Base-by-base conservation (phyloP, 1,139 yeast genomes). In the Suhomyces taliae region DNA sequence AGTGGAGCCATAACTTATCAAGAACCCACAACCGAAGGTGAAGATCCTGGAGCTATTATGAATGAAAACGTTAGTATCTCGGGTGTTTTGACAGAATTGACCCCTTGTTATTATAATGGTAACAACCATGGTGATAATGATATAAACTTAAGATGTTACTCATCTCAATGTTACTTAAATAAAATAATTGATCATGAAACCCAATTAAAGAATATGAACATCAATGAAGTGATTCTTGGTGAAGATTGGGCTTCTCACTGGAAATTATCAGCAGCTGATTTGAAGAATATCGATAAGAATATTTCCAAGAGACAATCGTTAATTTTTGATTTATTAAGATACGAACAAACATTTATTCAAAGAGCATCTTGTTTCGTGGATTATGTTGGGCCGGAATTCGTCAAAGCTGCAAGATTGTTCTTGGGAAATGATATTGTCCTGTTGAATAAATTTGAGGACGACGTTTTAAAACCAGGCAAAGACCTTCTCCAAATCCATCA, bases 171-270 rank as follows among this genome's bases (percentile, higher is more conserved):
- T 49, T 60, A 62, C 45, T 57, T 73, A 40, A 74, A 75, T 54
- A 59, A 66, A 48, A 55, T 63, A 7, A 65, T 72, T 37, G 76
- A 71, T 47, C 72, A 72, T 46, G 77, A 74, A 41, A 38, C 44
- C 8, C 52, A 48, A 33, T 61, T 72, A 62, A 62, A 62, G 41
- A 64, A 61, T 39, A 70, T 72, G 33, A 67, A 73, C 49, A 64
- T 72, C n/a, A 57, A 65, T 37, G 72, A 72, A 12, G 63, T 74
- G 19, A 66, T 66, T 0, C 64, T 75, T 35, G 78, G 72, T 8
- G 76, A 71, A 36, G 86, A 86, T 56, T 88, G 96, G 96, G 84
- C 87, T 0, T 76, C 83, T 10, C 88, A 83, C 59, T 88, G 95
- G 91, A 77, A 81, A 45, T 57, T 87, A 27, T 73, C 84, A 0